These are phyloP conservation scores for Nitzschia palea DNA, from an alignment of 108 stramenopile genomes.

Conservation along the genomic window DNA sequence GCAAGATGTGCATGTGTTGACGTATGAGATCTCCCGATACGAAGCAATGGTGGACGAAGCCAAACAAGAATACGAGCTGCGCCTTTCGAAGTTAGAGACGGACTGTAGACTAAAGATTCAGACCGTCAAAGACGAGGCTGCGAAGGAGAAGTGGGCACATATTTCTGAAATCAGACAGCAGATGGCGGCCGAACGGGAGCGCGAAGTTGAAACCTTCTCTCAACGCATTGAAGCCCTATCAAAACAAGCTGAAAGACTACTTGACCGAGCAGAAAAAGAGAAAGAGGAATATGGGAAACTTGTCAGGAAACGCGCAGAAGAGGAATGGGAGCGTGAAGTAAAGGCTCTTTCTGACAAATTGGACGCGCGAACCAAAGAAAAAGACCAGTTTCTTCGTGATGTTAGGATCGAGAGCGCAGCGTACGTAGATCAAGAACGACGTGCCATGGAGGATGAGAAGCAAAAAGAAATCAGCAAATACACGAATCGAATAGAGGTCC, in stretches of 20 bases:
- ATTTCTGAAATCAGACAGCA: constrained; percentile 16
- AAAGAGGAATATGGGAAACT: constrained; percentile 29
- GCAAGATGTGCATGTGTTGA: constrained; percentile 5
- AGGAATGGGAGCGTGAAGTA: constrained; percentile 29
- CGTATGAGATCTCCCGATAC: constrained; percentile 26
- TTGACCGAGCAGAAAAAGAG: constrained; percentile 21
- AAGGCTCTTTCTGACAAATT: constrained; percentile 11
- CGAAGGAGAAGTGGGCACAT: constrained; percentile 23
- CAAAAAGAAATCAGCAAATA: constrained; percentile 8
- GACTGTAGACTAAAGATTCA: constrained; percentile 18
- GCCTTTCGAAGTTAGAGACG: constrained; percentile 14
- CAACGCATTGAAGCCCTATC: constrained; percentile 28
- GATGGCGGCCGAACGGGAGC: constrained; percentile 15
- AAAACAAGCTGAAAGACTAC: constrained; percentile 11
- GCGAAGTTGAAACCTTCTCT: constrained; percentile 16
- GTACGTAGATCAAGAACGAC: constrained; percentile 5
- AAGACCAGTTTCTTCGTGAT: background rate
- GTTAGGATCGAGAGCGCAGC: constrained; percentile 21
- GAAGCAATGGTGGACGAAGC: background rate
- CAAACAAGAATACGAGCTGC: background rate
- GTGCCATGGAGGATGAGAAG: constrained; percentile 17
- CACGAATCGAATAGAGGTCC: constrained; percentile 9
- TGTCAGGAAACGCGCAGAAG: constrained; percentile 5
- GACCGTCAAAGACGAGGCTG: constrained; percentile 17
- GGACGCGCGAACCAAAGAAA: constrained; percentile 6